These are phyloP conservation scores for Syncephalis fuscata DNA, from an alignment of 371 early-diverging fungal genomes.

Conservation along the genomic window DNA sequence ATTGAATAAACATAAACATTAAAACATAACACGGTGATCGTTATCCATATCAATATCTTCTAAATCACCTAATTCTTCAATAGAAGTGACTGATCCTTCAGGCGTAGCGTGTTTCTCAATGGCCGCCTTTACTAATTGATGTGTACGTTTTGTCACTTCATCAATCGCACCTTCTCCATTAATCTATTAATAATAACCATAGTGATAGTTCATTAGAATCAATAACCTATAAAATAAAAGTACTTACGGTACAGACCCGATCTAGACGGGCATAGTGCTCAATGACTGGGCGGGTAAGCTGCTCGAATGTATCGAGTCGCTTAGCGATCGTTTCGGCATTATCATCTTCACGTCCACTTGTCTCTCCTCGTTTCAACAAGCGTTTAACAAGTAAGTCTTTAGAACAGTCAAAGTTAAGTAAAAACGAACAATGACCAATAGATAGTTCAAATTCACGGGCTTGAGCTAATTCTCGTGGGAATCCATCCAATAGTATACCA, in stretches of 20 bases:
- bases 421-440: conserved; percentile 17
- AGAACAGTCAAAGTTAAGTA: conserved; percentile 33
- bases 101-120: too few relatives aligned
- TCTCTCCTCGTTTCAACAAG: conserved; percentile 33
- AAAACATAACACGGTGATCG: too few relatives aligned
- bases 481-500: conserved; percentile 27
- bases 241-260: not conserved
- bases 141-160: too few relatives aligned
- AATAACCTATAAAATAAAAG: too few relatives aligned
- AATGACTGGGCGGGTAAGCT: not conserved
- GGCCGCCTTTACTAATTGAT: too few relatives aligned
- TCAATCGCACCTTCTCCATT: too few relatives aligned
- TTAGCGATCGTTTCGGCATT: conserved; percentile 35
- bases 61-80: too few relatives aligned
- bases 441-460: conserved; percentile 15
- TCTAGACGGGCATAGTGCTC: not conserved
- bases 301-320: conserved; percentile 1
- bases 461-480: conserved; percentile 22
- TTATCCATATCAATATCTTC: too few relatives aligned
- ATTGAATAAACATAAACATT: too few relatives aligned
- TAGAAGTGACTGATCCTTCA: too few relatives aligned
- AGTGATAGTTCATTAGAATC: too few relatives aligned
- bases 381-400: conserved; percentile 20
- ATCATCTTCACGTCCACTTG: conserved; percentile 37
- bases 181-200: too few relatives aligned